These are phyloP conservation scores for Capsicum rhomboideum DNA, from an alignment of 257 asterid genomes.

Conservation along the genomic window DNA sequence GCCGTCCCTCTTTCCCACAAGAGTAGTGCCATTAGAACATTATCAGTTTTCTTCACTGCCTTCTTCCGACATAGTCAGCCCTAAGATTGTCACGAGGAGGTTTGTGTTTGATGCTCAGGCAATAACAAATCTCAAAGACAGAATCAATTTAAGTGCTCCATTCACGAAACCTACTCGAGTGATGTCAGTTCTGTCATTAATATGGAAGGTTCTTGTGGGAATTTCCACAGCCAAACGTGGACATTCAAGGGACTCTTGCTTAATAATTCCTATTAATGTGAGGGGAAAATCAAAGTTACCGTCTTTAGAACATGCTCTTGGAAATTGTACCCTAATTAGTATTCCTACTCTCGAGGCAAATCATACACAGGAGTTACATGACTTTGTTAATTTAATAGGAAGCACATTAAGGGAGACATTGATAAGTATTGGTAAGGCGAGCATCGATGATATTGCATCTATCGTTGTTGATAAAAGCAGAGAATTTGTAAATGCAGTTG, in stretches of 20 bases:
- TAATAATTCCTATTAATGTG: neutral
- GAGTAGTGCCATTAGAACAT: neutral
- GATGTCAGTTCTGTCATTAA: neutral
- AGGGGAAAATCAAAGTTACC: neutral
- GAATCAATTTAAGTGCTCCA: neutral
- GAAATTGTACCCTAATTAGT: slow-evolving; percentile 1
- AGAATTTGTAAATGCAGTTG: neutral
- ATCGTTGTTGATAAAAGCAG: neutral
- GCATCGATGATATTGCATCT: slow-evolving; percentile 1
- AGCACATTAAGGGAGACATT: neutral
- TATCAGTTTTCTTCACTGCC: neutral
- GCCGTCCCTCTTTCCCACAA: slow-evolving; percentile 6
- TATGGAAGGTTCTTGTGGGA: slow-evolving; percentile 13
- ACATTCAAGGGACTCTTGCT: neutral
- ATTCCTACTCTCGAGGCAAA: neutral
- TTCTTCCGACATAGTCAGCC: too few species aligned
- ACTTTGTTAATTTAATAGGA: neutral
- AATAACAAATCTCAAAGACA: neutral
- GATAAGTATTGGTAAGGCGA: neutral
- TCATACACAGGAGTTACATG: neutral
- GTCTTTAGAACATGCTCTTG: neutral
- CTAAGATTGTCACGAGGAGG: neutral
- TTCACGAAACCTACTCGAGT: neutral
- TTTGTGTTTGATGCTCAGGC: neutral
- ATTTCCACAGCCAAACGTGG: neutral